Conservation (phyloP, 805 yeast genomes). For the Sugiyamaella smithiae region DNA sequence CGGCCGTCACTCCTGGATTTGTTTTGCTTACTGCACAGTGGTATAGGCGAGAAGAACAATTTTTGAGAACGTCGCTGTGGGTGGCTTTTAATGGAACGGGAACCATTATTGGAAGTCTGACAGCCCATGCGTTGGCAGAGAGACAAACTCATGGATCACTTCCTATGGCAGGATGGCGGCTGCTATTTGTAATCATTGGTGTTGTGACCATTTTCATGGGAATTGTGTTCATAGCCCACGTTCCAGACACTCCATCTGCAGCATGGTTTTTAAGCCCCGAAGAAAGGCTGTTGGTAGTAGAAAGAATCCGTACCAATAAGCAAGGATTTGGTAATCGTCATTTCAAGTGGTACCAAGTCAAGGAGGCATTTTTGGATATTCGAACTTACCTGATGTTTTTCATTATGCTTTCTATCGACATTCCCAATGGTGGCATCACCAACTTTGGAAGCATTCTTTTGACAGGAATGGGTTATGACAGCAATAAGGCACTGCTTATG, state of each 20-base stretch:
- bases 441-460: conserved; percentile 47
- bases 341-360: conserved; percentile 52
- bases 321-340: conserved; percentile 56
- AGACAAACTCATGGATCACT: conserved; percentile 18
- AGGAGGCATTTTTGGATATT: conserved; percentile 48
- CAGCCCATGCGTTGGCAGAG: conserved; percentile 45
- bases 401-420: conserved; percentile 38
- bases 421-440: conserved; percentile 54
- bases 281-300: conserved; percentile 47
- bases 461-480: conserved; percentile 29
- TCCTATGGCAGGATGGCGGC: conserved; percentile 45
- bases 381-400: conserved; percentile 49
- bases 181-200: conserved; percentile 56
- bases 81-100: conserved; percentile 45
- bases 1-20: conserved; percentile 57
- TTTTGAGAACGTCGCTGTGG: conserved; percentile 44
- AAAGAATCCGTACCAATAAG: conserved; percentile 50
- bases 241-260: conserved; percentile 50
- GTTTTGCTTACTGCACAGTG: conserved; percentile 57
- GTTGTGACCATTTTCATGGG: conserved; percentile 47
- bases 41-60: conserved; percentile 46
- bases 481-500: conserved; percentile 35
- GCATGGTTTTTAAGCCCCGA: conserved; percentile 46
- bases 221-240: conserved; percentile 20
- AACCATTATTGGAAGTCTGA: conserved; percentile 43